phyloP scores from a whole-genome alignment of 2,329 filamentous ascomycete species.

The Ramularia collo-cygni region DNA sequence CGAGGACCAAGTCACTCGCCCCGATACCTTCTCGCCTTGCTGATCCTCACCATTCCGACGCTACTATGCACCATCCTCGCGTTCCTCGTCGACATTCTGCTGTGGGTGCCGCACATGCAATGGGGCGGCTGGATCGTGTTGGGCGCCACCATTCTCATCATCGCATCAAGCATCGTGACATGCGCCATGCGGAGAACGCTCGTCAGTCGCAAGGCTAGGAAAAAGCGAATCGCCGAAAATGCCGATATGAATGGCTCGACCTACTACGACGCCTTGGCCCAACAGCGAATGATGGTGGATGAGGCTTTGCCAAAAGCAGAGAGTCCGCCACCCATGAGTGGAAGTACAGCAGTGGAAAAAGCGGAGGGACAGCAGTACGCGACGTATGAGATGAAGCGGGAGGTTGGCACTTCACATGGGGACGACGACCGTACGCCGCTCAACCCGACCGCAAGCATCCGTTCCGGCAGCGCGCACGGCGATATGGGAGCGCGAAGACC shows the following conservation, averaged over 20 bases:
- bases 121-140: constrained; percentile 95
- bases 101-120: constrained; percentile 88
- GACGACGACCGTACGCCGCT: constrained; percentile 63
- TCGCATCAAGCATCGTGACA: constrained; percentile 73
- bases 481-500: constrained; percentile 29
- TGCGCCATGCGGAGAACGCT: constrained; percentile 93
- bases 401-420: constrained; percentile 8
- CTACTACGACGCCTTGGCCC: constrained; percentile 57
- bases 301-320: constrained; percentile 43
- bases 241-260: constrained; percentile 96
- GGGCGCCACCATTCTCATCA: constrained; percentile 78
- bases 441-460: constrained; percentile 54
- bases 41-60: constrained; percentile 80
- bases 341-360: constrained; percentile 52
- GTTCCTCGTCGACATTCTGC: constrained; percentile 85
- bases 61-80: constrained; percentile 77
- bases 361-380: constrained; percentile 51
- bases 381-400: constrained; percentile 55
- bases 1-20: constrained; percentile 85
- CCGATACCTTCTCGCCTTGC: constrained; percentile 73
- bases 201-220: constrained; percentile 85
- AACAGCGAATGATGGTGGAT: constrained; percentile 35
- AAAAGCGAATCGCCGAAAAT: constrained; percentile 85
- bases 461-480: constrained; percentile 30
- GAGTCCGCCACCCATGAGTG: constrained; percentile 46